Evolutionary conservation across 768 basidiomycete species (phyloP).

Genomic region (Coprinopsis sp.): DNA sequence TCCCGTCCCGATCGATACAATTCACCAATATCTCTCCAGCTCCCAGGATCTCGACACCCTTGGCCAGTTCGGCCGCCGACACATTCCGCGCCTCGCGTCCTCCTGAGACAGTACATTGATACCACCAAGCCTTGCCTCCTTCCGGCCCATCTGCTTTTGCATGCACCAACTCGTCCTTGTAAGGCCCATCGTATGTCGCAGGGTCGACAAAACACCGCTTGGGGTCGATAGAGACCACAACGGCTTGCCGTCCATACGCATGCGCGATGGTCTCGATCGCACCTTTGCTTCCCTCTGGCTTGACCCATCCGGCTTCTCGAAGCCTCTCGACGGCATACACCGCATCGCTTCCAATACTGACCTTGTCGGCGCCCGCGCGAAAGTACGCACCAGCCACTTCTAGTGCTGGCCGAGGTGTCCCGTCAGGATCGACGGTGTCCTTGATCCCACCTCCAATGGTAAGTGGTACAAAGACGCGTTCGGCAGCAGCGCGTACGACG

Average conservation of each 20-base stretch:
- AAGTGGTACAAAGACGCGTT: constrained; percentile 91
- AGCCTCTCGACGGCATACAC: constrained; percentile 90
- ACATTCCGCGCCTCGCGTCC: constrained; percentile 80
- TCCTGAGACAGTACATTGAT: constrained; percentile 95
- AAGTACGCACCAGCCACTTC: constrained; percentile 97
- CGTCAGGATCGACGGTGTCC: constrained; percentile 93
- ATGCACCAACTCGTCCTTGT: constrained; percentile 56
- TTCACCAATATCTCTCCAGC: constrained; percentile 95
- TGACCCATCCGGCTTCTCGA: constrained; percentile 38
- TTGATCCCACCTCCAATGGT: constrained; percentile 99
- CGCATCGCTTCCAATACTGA: constrained; percentile 95
- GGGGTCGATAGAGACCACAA: constrained; percentile 97
- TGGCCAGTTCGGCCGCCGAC: constrained; percentile 87
- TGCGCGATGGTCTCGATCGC: constrained; percentile 91
- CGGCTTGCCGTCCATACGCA: constrained; percentile 92
- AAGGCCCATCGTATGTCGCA: constrained; percentile 62
- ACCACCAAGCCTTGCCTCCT: constrained; percentile 89
- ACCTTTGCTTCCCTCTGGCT: constrained; percentile 63
- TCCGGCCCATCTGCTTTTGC: constrained; percentile 41
- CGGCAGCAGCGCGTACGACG: constrained; percentile 85
- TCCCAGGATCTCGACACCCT: constrained; percentile 85
- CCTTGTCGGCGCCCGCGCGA: constrained; percentile 96
- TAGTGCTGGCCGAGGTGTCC: constrained; percentile 77
- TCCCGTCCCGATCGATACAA: constrained; percentile 95
- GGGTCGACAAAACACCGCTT: constrained; percentile 76